These are phyloP conservation scores for Pleurotus eryngii DNA, from an alignment of 768 basidiomycete species.

Conservation along the genomic window DNA sequence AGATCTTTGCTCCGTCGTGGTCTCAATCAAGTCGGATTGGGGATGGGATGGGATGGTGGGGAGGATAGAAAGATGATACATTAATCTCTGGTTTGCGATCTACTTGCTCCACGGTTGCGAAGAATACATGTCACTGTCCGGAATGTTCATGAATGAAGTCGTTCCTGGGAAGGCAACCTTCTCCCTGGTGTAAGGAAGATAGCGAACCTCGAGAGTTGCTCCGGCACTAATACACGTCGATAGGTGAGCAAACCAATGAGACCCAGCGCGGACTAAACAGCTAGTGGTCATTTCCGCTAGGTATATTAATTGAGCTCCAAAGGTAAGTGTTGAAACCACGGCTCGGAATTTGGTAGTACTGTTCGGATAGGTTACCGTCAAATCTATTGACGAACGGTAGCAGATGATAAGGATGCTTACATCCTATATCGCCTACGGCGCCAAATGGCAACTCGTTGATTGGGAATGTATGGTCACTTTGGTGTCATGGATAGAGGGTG, in stretches of 20 bases:
- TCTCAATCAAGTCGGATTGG: too few relatives aligned
- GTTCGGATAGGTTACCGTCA: constrained; percentile 5
- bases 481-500: not conserved
- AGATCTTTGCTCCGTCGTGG: too few relatives aligned
- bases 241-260: not conserved
- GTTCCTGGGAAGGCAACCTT: constrained; percentile 27
- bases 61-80: too few relatives aligned
- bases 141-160: constrained; percentile 19
- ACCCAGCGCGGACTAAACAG: not conserved
- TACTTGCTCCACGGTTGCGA: too few relatives aligned
- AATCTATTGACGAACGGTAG: not conserved
- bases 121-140: constrained; percentile 5
- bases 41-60: too few relatives aligned
- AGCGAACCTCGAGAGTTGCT: constrained; percentile 34
- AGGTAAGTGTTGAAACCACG: constrained; percentile 51
- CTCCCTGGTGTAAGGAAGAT: constrained; percentile 50
- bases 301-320: constrained; percentile 47
- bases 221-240: constrained; percentile 33
- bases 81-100: too few relatives aligned
- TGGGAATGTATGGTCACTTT: not conserved
- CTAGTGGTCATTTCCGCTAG: constrained; percentile 38
- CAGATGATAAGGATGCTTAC: constrained; percentile 32
- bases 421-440: constrained; percentile 61
- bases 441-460: constrained; percentile 42
- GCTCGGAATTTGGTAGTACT: constrained; percentile 50